Base-by-base conservation (phyloP, 176 grass and related monocot species). In the Bothriochloa decipiens region DNA sequence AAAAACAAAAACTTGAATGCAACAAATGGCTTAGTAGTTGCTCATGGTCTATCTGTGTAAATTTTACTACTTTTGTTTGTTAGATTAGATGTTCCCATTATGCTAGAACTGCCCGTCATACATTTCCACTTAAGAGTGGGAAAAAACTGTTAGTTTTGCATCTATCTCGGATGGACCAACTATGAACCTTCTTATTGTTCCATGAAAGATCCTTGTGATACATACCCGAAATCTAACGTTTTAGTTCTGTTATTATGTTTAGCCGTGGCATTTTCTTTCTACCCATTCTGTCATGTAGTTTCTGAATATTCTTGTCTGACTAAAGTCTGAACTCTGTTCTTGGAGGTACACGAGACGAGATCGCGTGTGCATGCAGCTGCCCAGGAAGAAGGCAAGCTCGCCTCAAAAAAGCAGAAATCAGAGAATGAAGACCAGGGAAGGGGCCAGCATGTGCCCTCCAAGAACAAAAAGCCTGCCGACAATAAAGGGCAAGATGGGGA, bases 271-370 rank as follows among this genome's bases (percentile, higher is more conserved):
- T 81, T 87, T 77, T 22, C 22, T 4, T 20, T 11, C 11, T 75
- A 63, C 20, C 18, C 10, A 64, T 50, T 29, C 15, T 26, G 18
- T 18, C 14, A 29, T 10, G 11, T 35, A 49, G 5, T 23, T 15
- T 62, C 50, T 23, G 60, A 76, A 17, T 68, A 37, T 76, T n/a
- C 72, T 0, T 53, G 62, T 57, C 36, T 84, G 11, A 85, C 35
- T 25, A 23, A 70, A 36, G 68, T 80, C 14, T 68, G 13, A 46
- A 68, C 49, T 77, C 1, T 17, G 50, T 76, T 22, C 11, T 89
- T 89, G 57, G 35, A 96, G 91, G 86, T 84, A 52, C 94, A 93
- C 72, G 94, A 93, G 81, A 91, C 91, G 3, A 89, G 86, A 67
- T 85, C 94, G 18, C 83, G 84, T 14, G 80, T 69, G 28, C 91